Conservation (phyloP, 768 basidiomycete species). For the Pulveroboletus frians region DNA sequence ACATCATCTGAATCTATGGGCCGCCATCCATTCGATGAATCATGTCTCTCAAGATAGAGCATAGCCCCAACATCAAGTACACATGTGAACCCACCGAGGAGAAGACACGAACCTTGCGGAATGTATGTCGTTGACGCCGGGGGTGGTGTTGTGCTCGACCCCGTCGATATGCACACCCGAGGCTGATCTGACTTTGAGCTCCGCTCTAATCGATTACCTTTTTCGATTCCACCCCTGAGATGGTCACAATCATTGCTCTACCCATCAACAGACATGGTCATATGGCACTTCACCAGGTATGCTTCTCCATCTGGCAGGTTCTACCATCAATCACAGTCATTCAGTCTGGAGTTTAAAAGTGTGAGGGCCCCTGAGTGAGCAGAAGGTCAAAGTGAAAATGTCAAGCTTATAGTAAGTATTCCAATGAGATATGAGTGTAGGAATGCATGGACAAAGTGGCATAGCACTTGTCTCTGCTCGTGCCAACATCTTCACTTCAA, state of each 20-base stretch:
- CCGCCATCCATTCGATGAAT: constrained; percentile 17
- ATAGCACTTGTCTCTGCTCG: too few species aligned
- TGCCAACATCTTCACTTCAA: too few species aligned
- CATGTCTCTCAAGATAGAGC: background rate
- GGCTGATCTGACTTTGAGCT: constrained; percentile 19
- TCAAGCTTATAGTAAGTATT: too few species aligned
- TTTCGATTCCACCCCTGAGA: constrained; percentile 8
- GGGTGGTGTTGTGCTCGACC: constrained; percentile 16
- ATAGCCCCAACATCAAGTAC: background rate
- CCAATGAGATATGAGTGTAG: too few species aligned
- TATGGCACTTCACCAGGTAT: too few species aligned
- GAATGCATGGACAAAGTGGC: too few species aligned
- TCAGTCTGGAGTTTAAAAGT: too few species aligned
- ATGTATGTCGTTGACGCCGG: constrained; percentile 16
- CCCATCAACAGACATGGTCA: too few species aligned
- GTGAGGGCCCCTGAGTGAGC: background rate
- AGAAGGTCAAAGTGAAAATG: too few species aligned
- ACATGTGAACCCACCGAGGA: background rate
- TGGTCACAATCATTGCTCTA: too few species aligned
- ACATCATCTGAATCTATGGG: constrained; percentile 16
- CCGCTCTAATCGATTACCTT: constrained; percentile 16
- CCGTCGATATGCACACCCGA: constrained; percentile 6
- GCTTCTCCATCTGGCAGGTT: too few species aligned
- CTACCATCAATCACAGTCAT: too few species aligned
- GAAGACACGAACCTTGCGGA: constrained; percentile 22